Percentiles rank a stretch among this genome's conserved stretches.
phyloP scores from a whole-genome alignment of 352 stramenopile genomes.

The Pelagophyceae sp. region DNA sequence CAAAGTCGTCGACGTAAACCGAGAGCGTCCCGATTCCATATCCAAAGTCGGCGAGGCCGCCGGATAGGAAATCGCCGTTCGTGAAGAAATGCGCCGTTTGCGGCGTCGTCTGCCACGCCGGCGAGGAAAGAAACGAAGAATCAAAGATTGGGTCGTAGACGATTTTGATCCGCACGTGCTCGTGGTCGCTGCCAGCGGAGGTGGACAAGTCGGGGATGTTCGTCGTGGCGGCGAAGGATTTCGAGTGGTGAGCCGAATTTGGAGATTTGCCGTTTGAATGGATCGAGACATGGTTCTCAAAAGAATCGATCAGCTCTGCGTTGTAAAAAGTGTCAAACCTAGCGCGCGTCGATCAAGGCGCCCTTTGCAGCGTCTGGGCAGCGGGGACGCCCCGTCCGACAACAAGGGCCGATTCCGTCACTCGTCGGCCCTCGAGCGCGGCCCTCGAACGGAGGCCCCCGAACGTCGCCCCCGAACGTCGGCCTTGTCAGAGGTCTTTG shows the following conservation, averaged over 20 bases:
- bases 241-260: conserved; percentile 21
- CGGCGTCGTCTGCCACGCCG: conserved; percentile 18
- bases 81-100: conserved; percentile 58
- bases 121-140: conserved; percentile 35
- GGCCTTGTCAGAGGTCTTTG: no score
- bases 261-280: conserved; percentile 47
- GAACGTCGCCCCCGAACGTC: no score
- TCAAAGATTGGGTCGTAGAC: conserved; percentile 61
- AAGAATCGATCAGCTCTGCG: conserved; percentile 64
- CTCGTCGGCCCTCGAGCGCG: no score
- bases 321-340: conserved; percentile 87
- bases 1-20: conserved; percentile 73
- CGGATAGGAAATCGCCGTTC: conserved; percentile 36
- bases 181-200: conserved; percentile 47
- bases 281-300: conserved; percentile 78
- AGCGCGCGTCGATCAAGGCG: no score
- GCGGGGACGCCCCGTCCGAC: no score
- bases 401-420: no score
- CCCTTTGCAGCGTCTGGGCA: no score
- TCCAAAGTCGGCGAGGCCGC: conserved; percentile 45
- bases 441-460: no score
- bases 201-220: neutral
- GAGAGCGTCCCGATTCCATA: conserved; percentile 60
- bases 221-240: neutral
- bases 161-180: conserved; percentile 53